Percentiles rank a stretch among this genome's conserved stretches.
Evolutionary conservation across 2,329 filamentous ascomycete species (phyloP).

Genomic region (Colletotrichum tropicicola): DNA sequence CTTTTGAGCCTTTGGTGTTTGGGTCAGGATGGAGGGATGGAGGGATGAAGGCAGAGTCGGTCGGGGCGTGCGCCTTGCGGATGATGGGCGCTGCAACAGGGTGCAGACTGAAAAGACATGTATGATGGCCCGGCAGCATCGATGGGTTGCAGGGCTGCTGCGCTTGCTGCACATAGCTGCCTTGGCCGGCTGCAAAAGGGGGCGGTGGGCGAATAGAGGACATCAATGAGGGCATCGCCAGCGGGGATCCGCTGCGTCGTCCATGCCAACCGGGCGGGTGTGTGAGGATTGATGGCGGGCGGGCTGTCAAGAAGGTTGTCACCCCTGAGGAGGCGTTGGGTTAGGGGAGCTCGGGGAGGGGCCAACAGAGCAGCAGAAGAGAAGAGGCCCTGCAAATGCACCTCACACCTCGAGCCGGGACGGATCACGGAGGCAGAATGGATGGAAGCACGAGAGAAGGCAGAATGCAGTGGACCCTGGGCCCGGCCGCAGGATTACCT

Average conservation of each 20-base stretch:
- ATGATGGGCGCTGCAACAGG: not conserved
- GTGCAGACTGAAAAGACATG: not conserved
- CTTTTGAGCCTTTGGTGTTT: not conserved
- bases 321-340: constrained; percentile 13
- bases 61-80: not conserved
- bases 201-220: constrained; percentile 19
- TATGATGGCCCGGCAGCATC: constrained; percentile 16
- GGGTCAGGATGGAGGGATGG: not conserved
- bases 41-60: not conserved
- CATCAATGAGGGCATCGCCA: constrained; percentile 29
- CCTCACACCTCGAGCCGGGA: not conserved
- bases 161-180: not conserved
- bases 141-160: constrained; percentile 10
- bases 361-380: no score
- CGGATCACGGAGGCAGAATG: no score
- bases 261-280: constrained; percentile 12
- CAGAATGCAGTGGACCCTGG: constrained; percentile 15
- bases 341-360: constrained; percentile 11
- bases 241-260: constrained; percentile 15
- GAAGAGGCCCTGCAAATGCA: constrained; percentile 13
- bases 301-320: not conserved
- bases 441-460: not conserved
- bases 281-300: not conserved
- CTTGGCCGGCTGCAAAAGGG: not conserved
- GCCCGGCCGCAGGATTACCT: constrained; percentile 16